phyloP scores from a whole-genome alignment of 371 early-diverging fungal species.

The Mucor ambiguus region DNA sequence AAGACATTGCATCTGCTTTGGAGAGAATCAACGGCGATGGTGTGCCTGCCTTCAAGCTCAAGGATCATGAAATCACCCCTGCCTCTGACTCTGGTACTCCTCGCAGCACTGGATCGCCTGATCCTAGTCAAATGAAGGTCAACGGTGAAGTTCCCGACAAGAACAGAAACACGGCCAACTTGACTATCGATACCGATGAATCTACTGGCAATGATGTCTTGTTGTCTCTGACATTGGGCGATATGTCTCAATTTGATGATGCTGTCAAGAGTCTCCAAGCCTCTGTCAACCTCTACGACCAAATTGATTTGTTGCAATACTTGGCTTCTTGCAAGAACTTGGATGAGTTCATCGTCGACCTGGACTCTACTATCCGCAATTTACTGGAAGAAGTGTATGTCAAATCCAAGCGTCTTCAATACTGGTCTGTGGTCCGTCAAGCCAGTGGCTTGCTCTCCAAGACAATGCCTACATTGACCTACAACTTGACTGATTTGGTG shows the following conservation, averaged over 20 bases:
- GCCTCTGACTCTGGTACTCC: conserved; percentile 7
- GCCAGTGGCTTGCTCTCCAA: conserved; percentile 80
- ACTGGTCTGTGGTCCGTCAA: conserved; percentile 86
- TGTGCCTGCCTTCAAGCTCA: conserved; percentile 49
- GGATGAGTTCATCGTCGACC: conserved; percentile 51
- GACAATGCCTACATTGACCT: conserved; percentile 73
- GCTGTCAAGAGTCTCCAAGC: conserved; percentile 65
- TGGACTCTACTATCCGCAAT: conserved; percentile 62
- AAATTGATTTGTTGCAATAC: conserved; percentile 82
- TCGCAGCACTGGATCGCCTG: conserved; percentile 8
- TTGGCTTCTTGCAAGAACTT: conserved; percentile 72
- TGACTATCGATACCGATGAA: conserved; percentile 6
- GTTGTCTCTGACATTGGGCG: conserved; percentile 70
- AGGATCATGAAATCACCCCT: conserved; percentile 48
- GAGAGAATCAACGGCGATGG: conserved; percentile 28
- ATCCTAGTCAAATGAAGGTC: not conserved
- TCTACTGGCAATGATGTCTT: conserved; percentile 17
- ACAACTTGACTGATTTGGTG: conserved; percentile 82
- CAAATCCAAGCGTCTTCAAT: conserved; percentile 71
- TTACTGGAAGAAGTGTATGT: conserved; percentile 83
- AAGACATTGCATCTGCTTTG: conserved; percentile 38
- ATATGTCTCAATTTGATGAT: conserved; percentile 60
- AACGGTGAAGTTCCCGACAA: not conserved
- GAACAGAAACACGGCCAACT: not conserved
- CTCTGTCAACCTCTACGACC: conserved; percentile 83